These are phyloP conservation scores for Panellus pusillus DNA, from an alignment of 768 basidiomycete species.

Conservation along the genomic window DNA sequence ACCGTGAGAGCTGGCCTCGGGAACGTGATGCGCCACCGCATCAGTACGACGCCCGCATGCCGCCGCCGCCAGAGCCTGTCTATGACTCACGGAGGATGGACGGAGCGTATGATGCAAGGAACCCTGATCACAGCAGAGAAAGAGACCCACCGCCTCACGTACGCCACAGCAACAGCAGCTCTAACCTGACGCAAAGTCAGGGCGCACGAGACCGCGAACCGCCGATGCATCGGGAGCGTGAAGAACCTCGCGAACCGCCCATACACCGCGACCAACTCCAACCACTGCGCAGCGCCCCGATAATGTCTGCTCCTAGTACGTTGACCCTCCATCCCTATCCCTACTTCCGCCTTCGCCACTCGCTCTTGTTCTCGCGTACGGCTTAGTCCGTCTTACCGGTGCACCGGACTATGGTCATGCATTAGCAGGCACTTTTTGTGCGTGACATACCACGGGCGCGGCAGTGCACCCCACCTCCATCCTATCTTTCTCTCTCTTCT, in stretches of 20 bases:
- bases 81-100: background rate
- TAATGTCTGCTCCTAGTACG: conserved; percentile 23
- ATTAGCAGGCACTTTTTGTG: no score
- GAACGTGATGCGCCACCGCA: background rate
- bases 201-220: conserved; percentile 3
- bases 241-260: background rate
- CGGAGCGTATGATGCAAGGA: no score
- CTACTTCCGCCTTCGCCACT: conserved; percentile 16
- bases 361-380: conserved; percentile 3
- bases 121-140: no score
- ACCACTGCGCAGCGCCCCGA: conserved; percentile 10
- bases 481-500: conserved; percentile 8
- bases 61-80: background rate
- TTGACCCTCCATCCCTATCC: conserved; percentile 20
- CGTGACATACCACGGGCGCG: no score
- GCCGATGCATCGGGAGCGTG: background rate
- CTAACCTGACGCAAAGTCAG: conserved; percentile 3
- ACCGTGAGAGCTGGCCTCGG: background rate
- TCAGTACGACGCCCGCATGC: background rate
- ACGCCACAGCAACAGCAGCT: background rate
- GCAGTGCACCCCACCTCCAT: no score
- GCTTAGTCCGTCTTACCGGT: background rate
- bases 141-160: background rate
- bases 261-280: background rate
- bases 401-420: background rate